A percentile compares a stretch with the other conserved stretches of the same genome.
These are phyloP conservation scores for Entomortierella beljakovae DNA, from an alignment of 192 early-diverging fungal species.

Conservation along the genomic window DNA sequence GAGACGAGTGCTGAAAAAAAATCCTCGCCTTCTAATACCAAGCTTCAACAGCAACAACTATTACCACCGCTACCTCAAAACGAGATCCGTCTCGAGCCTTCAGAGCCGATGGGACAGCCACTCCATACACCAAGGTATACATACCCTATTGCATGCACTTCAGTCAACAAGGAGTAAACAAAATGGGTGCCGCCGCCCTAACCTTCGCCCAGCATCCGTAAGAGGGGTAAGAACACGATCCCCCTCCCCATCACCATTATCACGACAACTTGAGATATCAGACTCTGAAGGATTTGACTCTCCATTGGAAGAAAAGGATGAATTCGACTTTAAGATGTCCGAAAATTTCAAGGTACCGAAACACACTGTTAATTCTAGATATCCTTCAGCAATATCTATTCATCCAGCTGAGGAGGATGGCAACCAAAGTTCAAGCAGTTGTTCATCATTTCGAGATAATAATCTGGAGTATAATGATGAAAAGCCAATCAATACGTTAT, in stretches of 20 bases:
- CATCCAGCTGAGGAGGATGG: too few relatives aligned
- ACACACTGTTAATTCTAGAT: background rate
- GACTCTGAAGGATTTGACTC: conserved; percentile 18
- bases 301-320: conserved; percentile 23
- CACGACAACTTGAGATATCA: conserved; percentile 21
- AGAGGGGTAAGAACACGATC: conserved; percentile 16
- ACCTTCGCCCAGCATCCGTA: background rate
- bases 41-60: background rate
- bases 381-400: too few relatives aligned
- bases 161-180: conserved; percentile 13
- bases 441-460: background rate
- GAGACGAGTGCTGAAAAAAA: background rate
- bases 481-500: too few relatives aligned
- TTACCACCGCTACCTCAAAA: too few relatives aligned
- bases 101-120: background rate
- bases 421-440: too few relatives aligned
- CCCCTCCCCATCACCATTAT: conserved; percentile 29
- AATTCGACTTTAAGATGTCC: conserved; percentile 5
- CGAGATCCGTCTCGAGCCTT: background rate
- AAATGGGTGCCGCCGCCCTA: background rate
- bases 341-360: too few relatives aligned
- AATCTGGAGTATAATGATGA: background rate
- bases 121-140: background rate
- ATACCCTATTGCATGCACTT: conserved; percentile 18
- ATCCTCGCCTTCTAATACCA: too few relatives aligned